phyloP scores from a whole-genome alignment of 371 early-diverging fungal species.

The Circinella umbellata region DNA sequence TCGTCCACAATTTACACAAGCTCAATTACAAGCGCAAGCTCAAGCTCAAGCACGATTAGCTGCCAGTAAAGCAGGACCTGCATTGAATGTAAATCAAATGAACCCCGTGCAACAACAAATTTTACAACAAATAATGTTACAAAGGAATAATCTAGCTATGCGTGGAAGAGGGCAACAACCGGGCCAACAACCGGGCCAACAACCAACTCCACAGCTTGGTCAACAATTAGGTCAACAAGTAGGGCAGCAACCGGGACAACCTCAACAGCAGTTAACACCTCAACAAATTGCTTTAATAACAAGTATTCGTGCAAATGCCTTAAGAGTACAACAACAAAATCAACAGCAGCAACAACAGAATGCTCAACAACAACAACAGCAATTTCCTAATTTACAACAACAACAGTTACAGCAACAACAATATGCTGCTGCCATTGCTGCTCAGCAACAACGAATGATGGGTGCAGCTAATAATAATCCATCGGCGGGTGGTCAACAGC shows the following conservation, averaged over 20 bases:
- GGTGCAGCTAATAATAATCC: too few relatives aligned
- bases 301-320: slow-evolving; percentile 24
- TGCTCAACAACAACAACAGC: slow-evolving; percentile 13
- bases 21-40: slow-evolving; percentile 4
- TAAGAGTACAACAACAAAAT: slow-evolving; percentile 15
- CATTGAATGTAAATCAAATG: slow-evolving; percentile 29
- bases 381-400: slow-evolving; percentile 32
- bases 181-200: slow-evolving; percentile 11
- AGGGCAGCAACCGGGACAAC: slow-evolving; percentile 4
- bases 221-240: slow-evolving; percentile 4
- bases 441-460: slow-evolving; percentile 34
- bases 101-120: slow-evolving; percentile 37
- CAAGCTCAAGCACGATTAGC: slow-evolving; percentile 24
- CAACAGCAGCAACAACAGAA: slow-evolving; percentile 19
- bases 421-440: slow-evolving; percentile 26
- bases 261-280: slow-evolving; percentile 17
- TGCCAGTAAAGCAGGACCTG: slow-evolving; percentile 18
- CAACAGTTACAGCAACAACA: slow-evolving; percentile 34
- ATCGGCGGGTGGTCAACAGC: slow-evolving; percentile 17
- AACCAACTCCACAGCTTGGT: slow-evolving; percentile 20
- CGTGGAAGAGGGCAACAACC: slow-evolving; percentile 34
- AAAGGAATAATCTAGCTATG: slow-evolving; percentile 28
- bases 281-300: slow-evolving; percentile 36
- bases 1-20: slow-evolving; percentile 17
- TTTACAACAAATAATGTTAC: slow-evolving; percentile 41